Evolutionary conservation across 805 yeast genomes (phyloP).

Genomic region (Torulaspora franciscae): DNA sequence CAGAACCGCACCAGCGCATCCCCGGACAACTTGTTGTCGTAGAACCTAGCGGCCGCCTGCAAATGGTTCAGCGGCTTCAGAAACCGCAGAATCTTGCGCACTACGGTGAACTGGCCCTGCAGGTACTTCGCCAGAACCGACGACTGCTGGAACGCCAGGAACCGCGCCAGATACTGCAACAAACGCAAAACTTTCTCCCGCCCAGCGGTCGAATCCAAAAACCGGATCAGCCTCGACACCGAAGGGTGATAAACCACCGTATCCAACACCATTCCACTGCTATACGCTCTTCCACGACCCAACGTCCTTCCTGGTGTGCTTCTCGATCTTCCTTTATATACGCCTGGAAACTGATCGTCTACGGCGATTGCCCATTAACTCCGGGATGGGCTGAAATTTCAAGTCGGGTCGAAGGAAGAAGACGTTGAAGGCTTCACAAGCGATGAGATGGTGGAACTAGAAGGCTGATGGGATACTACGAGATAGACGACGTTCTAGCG

Average conservation of each 20-base stretch:
- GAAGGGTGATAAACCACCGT: conserved; percentile 71
- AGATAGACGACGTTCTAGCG: conserved; percentile 69
- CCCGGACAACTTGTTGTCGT: conserved; percentile 63
- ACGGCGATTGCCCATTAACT: background rate
- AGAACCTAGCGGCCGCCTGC: conserved; percentile 61
- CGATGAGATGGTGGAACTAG: background rate
- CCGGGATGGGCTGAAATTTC: background rate
- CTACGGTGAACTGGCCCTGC: conserved; percentile 57
- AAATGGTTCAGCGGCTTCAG: conserved; percentile 74
- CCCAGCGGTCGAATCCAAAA: conserved; percentile 64
- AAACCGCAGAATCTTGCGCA: conserved; percentile 80
- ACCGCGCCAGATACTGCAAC: conserved; percentile 74
- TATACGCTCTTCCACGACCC: no score
- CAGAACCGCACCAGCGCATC: conserved; percentile 38
- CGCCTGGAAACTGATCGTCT: background rate
- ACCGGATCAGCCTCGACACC: conserved; percentile 52
- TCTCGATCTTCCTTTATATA: no score
- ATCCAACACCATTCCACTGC: conserved; percentile 59
- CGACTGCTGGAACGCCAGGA: conserved; percentile 57
- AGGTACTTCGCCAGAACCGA: conserved; percentile 50
- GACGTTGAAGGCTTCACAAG: background rate
- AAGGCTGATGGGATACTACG: conserved; percentile 52
- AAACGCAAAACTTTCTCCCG: conserved; percentile 77
- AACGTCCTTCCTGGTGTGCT: no score
- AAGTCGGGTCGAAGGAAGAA: conserved; percentile 5